Base-by-base conservation (phyloP, 164 flowering plant species). In the Saururus chinensis region DNA sequence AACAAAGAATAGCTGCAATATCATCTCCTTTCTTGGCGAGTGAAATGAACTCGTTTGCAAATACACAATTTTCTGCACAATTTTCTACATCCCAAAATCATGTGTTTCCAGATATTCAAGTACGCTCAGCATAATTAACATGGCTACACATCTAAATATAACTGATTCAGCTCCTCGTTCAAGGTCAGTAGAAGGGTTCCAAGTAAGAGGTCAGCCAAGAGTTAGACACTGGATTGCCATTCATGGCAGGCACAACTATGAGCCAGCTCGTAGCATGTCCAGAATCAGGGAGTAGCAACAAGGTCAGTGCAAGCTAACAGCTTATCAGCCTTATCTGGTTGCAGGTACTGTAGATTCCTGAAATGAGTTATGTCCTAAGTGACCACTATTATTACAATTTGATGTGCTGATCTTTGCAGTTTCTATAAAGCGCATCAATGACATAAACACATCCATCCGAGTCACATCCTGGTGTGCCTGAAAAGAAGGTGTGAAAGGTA, bases 391-490 rank as follows among this genome's bases (percentile, higher is more conserved):
- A 30, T 41, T 49, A 57, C 17, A 53, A 9, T 57, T 49, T 23
- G 54, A 23, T 19, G 61, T 1, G 35, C 21, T 52, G 62, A 68
- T 71, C 70, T 79, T 84, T 59, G 65, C 61, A 12, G 82, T 75
- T 71, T 87, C 96, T 73, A 95, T 65, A 54, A 91, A 82, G 37
- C 72, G 84, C 70, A 89, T 95, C 30, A 95, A 84, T 19, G 96
- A 82, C 63, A 86, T 60, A 66, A 95, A 95, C 68, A 95, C 81
- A 68, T 95, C 99, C 89, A 86, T 84, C 70, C 99, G 89, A 35
- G 95, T 87, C 4, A 91, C 80, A 42, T 91, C 96, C 66, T 92
- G 76, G 71, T 86, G 82, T 62, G 99, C 97, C 99, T 93, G 88
- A 10, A 17, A 30, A 64, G 52, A 40, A 17, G 9, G 42, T 5